Percentiles rank a stretch among this genome's conserved stretches.
Conservation (phyloP, 164 flowering plant species). For the Paratinospora sagittata region DNA sequence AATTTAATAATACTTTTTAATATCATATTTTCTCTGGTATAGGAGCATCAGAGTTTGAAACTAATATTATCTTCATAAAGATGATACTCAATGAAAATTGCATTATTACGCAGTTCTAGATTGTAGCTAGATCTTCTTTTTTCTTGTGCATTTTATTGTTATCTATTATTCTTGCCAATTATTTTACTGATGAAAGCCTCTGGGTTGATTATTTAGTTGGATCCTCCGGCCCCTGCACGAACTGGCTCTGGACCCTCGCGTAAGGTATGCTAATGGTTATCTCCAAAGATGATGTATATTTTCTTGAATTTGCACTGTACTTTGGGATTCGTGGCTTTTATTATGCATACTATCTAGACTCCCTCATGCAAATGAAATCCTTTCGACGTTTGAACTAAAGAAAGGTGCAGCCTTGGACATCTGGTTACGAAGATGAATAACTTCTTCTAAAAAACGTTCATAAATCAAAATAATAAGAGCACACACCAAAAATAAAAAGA, state of each 20-base stretch:
- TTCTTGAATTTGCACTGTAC: background rate
- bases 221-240: conserved; percentile 46
- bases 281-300: background rate
- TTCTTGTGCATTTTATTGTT: background rate
- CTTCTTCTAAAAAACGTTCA: background rate
- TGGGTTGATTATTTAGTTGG: conserved; percentile 30
- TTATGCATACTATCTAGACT: background rate
- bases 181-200: conserved; percentile 6
- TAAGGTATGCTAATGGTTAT: conserved; percentile 39
- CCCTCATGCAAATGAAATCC: background rate
- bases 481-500: background rate
- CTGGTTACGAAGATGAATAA: background rate
- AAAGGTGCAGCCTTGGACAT: background rate
- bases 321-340: background rate
- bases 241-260: conserved; percentile 55
- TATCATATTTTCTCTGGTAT: background rate
- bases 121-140: background rate
- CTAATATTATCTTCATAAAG: background rate
- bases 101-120: background rate
- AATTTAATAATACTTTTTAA: background rate
- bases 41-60: background rate
- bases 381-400: background rate
- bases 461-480: too few species aligned
- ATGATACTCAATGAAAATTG: background rate
- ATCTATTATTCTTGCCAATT: background rate